A percentile compares a stretch with the other conserved stretches of the same genome.
These are phyloP conservation scores for Aschersonia sp. DNA, from an alignment of 2,329 filamentous ascomycete species.

Conservation along the genomic window DNA sequence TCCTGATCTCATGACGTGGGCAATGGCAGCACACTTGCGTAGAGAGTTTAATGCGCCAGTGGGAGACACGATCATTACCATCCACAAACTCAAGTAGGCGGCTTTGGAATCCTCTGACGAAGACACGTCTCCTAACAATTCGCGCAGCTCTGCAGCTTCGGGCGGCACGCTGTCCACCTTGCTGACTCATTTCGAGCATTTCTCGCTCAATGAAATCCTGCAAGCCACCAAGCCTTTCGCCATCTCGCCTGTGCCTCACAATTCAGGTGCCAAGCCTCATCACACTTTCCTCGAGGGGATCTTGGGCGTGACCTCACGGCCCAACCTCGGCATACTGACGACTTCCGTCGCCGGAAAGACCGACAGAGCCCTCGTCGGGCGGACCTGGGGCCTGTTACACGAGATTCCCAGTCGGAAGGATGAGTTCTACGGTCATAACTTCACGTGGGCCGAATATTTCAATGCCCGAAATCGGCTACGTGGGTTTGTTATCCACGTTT, in stretches of 20 bases:
- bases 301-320: slow-evolving; percentile 33
- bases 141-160: slow-evolving; percentile 27
- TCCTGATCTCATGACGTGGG: slow-evolving; percentile 42
- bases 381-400: slow-evolving; percentile 47
- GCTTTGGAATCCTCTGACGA: background rate
- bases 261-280: slow-evolving; percentile 14
- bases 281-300: slow-evolving; percentile 25
- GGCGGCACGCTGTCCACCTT: slow-evolving; percentile 57
- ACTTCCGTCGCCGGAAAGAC: slow-evolving; percentile 33
- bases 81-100: slow-evolving; percentile 25
- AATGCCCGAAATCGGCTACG: slow-evolving; percentile 32
- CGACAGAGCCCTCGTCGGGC: slow-evolving; percentile 40
- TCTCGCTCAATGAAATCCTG: slow-evolving; percentile 30
- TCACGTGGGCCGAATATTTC: slow-evolving; percentile 41
- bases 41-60: slow-evolving; percentile 33
- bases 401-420: slow-evolving; percentile 25
- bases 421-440: slow-evolving; percentile 45
- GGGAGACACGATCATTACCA: slow-evolving; percentile 36
- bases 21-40: slow-evolving; percentile 34
- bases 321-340: slow-evolving; percentile 39
- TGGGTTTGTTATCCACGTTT: slow-evolving; percentile 35
- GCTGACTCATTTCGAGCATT: slow-evolving; percentile 41
- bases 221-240: slow-evolving; percentile 35
- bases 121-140: background rate
- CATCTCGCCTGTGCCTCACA: slow-evolving; percentile 39